Conservation (phyloP, 345 rosid species). For the Streptanthus diversifolius region DNA sequence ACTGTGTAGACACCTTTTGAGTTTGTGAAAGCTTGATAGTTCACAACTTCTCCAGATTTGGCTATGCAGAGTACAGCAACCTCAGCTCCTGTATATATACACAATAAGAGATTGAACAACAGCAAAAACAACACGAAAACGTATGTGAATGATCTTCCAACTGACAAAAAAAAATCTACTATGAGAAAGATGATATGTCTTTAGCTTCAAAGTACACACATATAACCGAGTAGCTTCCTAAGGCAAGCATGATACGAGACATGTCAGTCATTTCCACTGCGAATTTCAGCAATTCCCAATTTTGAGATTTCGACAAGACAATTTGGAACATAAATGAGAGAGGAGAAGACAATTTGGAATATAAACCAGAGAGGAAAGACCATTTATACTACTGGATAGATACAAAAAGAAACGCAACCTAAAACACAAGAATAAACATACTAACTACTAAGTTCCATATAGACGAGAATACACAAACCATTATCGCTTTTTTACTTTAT, state of each 20-base stretch:
- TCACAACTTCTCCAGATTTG: slow-evolving; percentile 83
- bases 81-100: slow-evolving; percentile 68
- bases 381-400: too few species aligned
- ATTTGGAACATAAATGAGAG: background rate
- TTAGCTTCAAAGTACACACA: background rate
- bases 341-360: background rate
- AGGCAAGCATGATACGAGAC: background rate
- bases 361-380: background rate
- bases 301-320: background rate
- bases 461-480: background rate
- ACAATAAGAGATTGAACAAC: background rate
- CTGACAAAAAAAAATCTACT: background rate
- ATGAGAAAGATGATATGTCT: background rate
- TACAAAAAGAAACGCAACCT: background rate
- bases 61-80: slow-evolving; percentile 97
- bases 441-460: background rate
- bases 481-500: background rate
- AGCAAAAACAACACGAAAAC: background rate
- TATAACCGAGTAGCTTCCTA: background rate
- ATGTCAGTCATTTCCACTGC: background rate
- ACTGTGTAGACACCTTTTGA: slow-evolving; percentile 76
- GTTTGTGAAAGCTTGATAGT: slow-evolving; percentile 91
- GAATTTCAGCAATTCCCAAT: background rate
- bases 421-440: background rate
- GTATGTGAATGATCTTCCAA: background rate